phyloP scores from a whole-genome alignment of 345 rosid genomes.

The Hypericum perforatum region DNA sequence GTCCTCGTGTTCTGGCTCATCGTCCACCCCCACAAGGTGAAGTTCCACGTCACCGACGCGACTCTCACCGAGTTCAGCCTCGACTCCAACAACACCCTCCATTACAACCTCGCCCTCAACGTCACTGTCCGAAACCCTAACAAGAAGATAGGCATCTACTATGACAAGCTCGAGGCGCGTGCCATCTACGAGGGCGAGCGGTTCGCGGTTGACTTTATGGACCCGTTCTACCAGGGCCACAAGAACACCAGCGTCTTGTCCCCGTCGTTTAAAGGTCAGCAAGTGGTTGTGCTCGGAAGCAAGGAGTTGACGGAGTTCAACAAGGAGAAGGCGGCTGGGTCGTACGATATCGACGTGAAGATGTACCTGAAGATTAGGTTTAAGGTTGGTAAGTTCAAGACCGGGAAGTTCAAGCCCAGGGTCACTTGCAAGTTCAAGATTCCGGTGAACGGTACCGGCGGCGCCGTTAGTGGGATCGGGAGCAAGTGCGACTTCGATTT shows the following conservation, averaged over 20 bases:
- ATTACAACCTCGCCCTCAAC: slow-evolving; percentile 25
- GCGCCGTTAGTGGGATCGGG: too few relatives aligned
- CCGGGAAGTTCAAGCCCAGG: slow-evolving; percentile 16
- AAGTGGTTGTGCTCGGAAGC: slow-evolving; percentile 8
- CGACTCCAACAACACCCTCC: slow-evolving; percentile 17
- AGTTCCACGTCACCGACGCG: slow-evolving; percentile 32
- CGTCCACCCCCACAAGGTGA: slow-evolving; percentile 32
- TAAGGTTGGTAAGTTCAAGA: slow-evolving; percentile 20
- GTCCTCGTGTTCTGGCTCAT: slow-evolving; percentile 33
- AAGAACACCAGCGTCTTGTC: slow-evolving; percentile 17
- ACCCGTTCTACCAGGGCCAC: slow-evolving; percentile 24
- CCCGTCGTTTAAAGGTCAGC: slow-evolving; percentile 10
- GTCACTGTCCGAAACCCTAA: slow-evolving; percentile 31
- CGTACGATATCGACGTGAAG: slow-evolving; percentile 18
- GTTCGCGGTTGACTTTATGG: neutral
- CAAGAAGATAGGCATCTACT: slow-evolving; percentile 33
- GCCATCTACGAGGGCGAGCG: slow-evolving; percentile 14
- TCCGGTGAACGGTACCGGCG: slow-evolving; percentile 10
- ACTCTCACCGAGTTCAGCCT: slow-evolving; percentile 27
- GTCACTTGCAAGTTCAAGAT: slow-evolving; percentile 20
- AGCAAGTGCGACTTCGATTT: too few relatives aligned
- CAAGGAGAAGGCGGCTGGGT: slow-evolving; percentile 11
- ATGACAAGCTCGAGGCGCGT: slow-evolving; percentile 26
- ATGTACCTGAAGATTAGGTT: slow-evolving; percentile 22
- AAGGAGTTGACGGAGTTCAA: slow-evolving; percentile 6